phyloP scores from a whole-genome alignment of 176 grass and related monocot species.

The Carex cristatella region DNA sequence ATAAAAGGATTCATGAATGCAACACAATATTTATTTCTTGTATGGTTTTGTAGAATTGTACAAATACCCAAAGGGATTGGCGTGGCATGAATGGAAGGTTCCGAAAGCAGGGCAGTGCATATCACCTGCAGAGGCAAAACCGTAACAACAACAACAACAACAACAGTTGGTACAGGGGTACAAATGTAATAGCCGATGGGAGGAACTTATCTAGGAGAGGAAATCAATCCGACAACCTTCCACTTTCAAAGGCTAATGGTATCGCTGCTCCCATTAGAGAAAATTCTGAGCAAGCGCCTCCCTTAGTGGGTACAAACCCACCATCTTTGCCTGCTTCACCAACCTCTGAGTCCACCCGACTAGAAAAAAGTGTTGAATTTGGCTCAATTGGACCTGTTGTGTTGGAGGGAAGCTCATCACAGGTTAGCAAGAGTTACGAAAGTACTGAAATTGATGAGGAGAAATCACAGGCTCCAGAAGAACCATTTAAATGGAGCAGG shows the following conservation, averaged over 20 bases:
- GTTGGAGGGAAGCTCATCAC: constrained; percentile 19
- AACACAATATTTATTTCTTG: constrained; percentile 2
- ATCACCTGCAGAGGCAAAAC: background rate
- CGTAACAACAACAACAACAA: background rate
- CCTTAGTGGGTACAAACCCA: background rate
- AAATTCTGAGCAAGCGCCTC: background rate
- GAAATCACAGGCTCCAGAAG: background rate
- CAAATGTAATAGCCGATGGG: background rate
- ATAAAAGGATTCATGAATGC: background rate
- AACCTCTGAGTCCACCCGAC: background rate
- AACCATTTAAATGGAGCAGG: background rate
- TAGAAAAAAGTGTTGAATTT: constrained; percentile 34
- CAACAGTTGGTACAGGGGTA: constrained; percentile 9
- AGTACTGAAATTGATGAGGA: background rate
- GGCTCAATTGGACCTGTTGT: constrained; percentile 57
- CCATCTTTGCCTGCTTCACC: background rate
- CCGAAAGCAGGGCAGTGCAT: background rate
- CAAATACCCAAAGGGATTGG: constrained; percentile 1
- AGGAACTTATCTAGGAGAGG: background rate
- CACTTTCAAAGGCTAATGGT: background rate
- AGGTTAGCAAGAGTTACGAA: constrained; percentile 17
- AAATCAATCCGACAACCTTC: background rate
- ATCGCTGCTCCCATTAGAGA: background rate
- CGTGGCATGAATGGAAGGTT: constrained; percentile 1
- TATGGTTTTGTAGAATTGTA: constrained; percentile 17